Conservation (phyloP, 176 grass and related monocot genomes). For the Cymbopogon citratus region DNA sequence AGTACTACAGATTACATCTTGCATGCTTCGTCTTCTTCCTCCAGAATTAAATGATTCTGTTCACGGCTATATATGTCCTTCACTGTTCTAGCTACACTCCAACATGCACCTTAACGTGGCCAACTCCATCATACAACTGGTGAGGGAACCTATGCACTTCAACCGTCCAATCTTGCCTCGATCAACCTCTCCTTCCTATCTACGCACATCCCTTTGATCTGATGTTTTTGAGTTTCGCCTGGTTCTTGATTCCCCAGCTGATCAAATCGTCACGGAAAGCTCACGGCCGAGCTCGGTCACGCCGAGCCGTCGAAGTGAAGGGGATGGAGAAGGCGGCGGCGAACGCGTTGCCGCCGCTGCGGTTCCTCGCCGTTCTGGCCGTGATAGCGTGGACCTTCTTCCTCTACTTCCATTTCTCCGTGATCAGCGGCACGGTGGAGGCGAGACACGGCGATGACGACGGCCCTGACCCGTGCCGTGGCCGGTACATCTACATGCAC, state of each 20-base stretch:
- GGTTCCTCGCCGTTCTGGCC: conserved; percentile 33
- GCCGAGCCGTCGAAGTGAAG: background rate
- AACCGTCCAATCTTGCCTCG: background rate
- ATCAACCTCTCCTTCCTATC: background rate
- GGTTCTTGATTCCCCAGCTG: background rate
- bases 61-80: background rate
- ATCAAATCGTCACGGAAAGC: conserved; percentile 4
- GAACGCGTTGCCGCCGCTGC: conserved; percentile 6
- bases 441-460: background rate
- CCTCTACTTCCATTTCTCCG: conserved; percentile 42
- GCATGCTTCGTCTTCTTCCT: background rate
- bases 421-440: conserved; percentile 14
- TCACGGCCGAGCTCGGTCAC: background rate
- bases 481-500: conserved; percentile 68
- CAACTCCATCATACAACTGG: background rate
- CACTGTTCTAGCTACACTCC: background rate
- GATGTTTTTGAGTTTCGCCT: background rate
- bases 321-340: conserved; percentile 29
- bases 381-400: conserved; percentile 38
- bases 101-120: background rate
- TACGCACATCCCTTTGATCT: background rate
- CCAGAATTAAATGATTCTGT: background rate
- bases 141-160: background rate
- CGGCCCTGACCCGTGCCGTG: conserved; percentile 31
- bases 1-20: too few relatives aligned